A percentile compares a stretch with the other conserved stretches of the same genome.
Conservation (phyloP, 805 yeast species). For the Saccharomyces kudriavzevii region DNA sequence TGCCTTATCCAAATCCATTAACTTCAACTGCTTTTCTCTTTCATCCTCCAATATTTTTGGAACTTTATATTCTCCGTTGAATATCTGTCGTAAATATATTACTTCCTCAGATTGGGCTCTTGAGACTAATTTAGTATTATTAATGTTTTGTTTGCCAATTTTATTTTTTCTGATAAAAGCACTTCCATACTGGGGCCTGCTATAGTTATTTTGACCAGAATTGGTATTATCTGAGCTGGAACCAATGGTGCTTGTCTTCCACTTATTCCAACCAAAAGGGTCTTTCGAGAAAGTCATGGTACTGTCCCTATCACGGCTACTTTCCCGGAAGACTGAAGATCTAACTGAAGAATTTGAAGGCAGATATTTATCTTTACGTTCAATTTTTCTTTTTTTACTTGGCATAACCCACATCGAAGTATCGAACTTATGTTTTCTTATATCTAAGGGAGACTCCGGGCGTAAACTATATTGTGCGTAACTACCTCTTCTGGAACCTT, state of each 20-base stretch:
- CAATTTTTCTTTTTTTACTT: conserved; percentile 2
- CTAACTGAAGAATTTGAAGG: neutral
- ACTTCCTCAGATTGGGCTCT: conserved; percentile 22
- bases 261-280: conserved; percentile 26
- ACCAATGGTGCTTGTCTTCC: conserved; percentile 27
- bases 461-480: neutral
- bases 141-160: conserved; percentile 1
- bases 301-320: neutral
- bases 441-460: neutral
- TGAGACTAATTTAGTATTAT: conserved; percentile 8
- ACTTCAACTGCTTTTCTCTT: conserved; percentile 18
- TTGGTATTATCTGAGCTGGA: neutral
- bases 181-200: conserved; percentile 33
- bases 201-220: neutral
- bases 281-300: conserved; percentile 16
- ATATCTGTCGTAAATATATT: conserved; percentile 27
- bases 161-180: conserved; percentile 23
- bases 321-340: neutral
- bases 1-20: conserved; percentile 17
- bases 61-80: conserved; percentile 31
- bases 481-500: neutral
- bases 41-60: conserved; percentile 24
- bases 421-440: neutral
- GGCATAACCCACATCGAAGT: neutral
- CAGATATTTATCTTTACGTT: neutral